A percentile compares a stretch with the other conserved stretches of the same genome.
phyloP scores from a whole-genome alignment of 768 basidiomycete species.

The Lactarius vividus region DNA sequence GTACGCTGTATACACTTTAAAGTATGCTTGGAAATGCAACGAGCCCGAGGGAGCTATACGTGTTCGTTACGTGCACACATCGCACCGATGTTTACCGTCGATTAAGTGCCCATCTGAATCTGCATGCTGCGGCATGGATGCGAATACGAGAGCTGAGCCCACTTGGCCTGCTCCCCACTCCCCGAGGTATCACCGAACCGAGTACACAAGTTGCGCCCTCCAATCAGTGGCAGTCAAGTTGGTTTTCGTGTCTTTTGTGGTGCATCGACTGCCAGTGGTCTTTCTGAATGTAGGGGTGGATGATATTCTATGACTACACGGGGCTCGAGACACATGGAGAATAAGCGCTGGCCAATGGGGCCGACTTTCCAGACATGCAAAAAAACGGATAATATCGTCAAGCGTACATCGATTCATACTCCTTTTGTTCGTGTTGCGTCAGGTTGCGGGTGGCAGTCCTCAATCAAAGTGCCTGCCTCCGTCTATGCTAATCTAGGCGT shows the following conservation, averaged over 20 bases:
- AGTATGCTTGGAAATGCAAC: background rate
- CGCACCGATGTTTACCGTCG: background rate
- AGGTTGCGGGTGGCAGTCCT: background rate
- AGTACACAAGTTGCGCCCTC: background rate
- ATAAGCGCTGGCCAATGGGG: background rate
- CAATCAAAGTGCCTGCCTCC: constrained; percentile 25
- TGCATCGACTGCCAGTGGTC: background rate
- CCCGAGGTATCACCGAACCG: background rate
- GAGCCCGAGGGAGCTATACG: background rate
- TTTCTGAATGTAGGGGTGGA: background rate
- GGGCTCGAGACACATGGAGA: no score
- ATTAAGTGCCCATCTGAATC: background rate
- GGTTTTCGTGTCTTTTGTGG: background rate
- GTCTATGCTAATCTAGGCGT: constrained; percentile 22
- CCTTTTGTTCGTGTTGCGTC: background rate
- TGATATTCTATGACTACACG: no score
- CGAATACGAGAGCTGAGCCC: background rate
- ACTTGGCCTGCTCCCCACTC: background rate
- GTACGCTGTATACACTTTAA: background rate
- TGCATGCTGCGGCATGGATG: background rate
- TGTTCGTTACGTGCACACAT: background rate
- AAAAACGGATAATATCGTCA: background rate
- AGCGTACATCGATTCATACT: background rate
- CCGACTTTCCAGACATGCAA: background rate
- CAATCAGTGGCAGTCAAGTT: background rate